Conservation (phyloP, 495 filamentous ascomycete genomes). For the Aspergillus mulundensis region DNA sequence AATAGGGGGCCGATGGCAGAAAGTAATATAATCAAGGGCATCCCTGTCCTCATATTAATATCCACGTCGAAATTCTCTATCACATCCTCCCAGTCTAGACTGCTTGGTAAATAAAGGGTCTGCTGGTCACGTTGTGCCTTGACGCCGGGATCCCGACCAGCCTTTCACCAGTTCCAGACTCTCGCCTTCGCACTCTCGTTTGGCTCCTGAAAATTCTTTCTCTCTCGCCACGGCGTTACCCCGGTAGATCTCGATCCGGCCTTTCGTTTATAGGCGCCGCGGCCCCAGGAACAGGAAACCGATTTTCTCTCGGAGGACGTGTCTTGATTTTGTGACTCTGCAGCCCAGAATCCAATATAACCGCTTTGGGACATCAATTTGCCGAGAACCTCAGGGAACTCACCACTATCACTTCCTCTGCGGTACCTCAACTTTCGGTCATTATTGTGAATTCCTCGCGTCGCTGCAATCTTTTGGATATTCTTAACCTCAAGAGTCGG, state of each 20-base stretch:
- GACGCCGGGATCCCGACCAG: background rate
- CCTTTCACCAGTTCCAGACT: background rate
- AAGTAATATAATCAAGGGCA: conserved; percentile 1
- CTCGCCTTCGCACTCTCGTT: background rate
- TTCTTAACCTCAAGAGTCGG: background rate
- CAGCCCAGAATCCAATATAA: conserved; percentile 6
- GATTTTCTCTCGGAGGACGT: background rate
- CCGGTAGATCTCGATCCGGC: background rate
- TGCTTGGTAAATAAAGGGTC: too few relatives aligned
- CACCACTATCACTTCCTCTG: background rate
- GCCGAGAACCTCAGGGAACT: background rate
- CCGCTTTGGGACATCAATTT: conserved; percentile 3
- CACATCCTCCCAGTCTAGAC: background rate
- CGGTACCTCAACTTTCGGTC: background rate
- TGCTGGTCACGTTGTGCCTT: background rate
- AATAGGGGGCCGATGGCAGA: background rate
- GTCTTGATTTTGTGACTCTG: background rate
- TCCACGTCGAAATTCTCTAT: background rate
- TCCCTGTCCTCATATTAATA: background rate
- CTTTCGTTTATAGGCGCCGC: background rate
- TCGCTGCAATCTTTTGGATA: background rate
- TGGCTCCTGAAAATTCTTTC: background rate
- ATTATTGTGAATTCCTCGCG: background rate
- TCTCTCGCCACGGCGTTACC: background rate
- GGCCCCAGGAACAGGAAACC: background rate